A percentile compares a stretch with the other conserved stretches of the same genome.
Conservation (phyloP, 306 rosid species). For the Vigna mungo region DNA sequence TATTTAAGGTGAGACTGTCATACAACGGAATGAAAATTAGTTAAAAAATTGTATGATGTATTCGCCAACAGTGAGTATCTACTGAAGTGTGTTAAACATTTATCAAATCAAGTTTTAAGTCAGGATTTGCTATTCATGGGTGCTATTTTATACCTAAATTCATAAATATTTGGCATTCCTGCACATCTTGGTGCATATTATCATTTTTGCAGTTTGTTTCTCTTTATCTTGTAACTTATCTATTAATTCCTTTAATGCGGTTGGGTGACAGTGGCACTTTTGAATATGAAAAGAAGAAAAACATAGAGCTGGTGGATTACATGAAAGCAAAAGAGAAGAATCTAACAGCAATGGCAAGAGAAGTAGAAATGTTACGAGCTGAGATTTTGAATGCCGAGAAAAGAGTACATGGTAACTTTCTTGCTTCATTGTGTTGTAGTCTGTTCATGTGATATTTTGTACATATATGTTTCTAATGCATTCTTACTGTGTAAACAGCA, state of each 20-base stretch:
- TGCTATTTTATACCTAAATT: slow-evolving; percentile 22
- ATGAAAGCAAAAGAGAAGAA: slow-evolving; percentile 80
- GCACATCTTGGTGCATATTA: slow-evolving; percentile 25
- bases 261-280: slow-evolving; percentile 63
- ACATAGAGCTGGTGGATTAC: slow-evolving; percentile 76
- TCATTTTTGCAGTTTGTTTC: slow-evolving; percentile 9
- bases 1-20: background rate
- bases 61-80: slow-evolving; percentile 26
- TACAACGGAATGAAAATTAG: slow-evolving; percentile 25
- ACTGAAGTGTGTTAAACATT: slow-evolving; percentile 8
- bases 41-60: slow-evolving; percentile 30
- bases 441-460: slow-evolving; percentile 16
- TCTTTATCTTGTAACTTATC: slow-evolving; percentile 32
- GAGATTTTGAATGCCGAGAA: slow-evolving; percentile 72
- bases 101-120: slow-evolving; percentile 33
- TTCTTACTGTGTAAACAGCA: slow-evolving; percentile 48
- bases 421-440: slow-evolving; percentile 25
- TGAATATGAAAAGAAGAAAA: slow-evolving; percentile 72
- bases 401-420: slow-evolving; percentile 67
- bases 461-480: slow-evolving; percentile 42
- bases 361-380: slow-evolving; percentile 73
- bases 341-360: slow-evolving; percentile 76
- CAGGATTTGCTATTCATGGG: slow-evolving; percentile 1
- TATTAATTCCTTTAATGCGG: slow-evolving; percentile 40
- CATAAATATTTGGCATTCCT: slow-evolving; percentile 12